These are phyloP conservation scores for Trichoderma harzianum DNA, from an alignment of 2,329 filamentous ascomycete genomes.

Conservation along the genomic window DNA sequence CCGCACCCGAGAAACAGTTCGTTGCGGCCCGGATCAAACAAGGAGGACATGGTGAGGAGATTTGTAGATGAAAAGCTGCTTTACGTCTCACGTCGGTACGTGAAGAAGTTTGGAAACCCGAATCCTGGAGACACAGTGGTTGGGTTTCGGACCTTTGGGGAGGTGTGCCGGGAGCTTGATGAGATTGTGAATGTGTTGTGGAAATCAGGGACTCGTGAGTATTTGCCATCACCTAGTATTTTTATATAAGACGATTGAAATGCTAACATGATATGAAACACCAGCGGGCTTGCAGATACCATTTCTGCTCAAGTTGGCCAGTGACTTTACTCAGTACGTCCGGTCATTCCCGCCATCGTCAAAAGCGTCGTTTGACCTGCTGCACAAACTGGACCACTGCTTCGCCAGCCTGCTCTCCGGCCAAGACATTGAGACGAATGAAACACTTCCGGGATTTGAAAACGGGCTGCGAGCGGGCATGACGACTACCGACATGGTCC, in stretches of 20 bases:
- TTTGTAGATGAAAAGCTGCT: constrained; percentile 54
- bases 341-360: constrained; percentile 63
- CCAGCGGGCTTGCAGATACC: constrained; percentile 76
- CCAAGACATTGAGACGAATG: constrained; percentile 61
- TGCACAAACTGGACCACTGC: constrained; percentile 78
- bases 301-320: constrained; percentile 75
- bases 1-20: constrained; percentile 55
- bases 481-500: constrained; percentile 79
- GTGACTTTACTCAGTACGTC: constrained; percentile 69
- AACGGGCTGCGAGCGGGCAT: constrained; percentile 60
- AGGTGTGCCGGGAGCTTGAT: constrained; percentile 72
- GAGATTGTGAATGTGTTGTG: constrained; percentile 76
- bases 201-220: constrained; percentile 80
- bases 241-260: background rate
- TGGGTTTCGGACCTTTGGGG: constrained; percentile 59
- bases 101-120: constrained; percentile 54
- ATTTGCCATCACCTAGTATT: background rate
- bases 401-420: constrained; percentile 74
- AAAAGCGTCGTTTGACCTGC: constrained; percentile 63
- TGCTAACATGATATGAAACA: background rate
- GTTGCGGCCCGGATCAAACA: constrained; percentile 53
- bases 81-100: constrained; percentile 54
- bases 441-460: constrained; percentile 68
- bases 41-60: constrained; percentile 58
- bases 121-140: constrained; percentile 46